Base-by-base conservation (phyloP, 2,329 filamentous ascomycete species). In the Blumeria graminis region DNA sequence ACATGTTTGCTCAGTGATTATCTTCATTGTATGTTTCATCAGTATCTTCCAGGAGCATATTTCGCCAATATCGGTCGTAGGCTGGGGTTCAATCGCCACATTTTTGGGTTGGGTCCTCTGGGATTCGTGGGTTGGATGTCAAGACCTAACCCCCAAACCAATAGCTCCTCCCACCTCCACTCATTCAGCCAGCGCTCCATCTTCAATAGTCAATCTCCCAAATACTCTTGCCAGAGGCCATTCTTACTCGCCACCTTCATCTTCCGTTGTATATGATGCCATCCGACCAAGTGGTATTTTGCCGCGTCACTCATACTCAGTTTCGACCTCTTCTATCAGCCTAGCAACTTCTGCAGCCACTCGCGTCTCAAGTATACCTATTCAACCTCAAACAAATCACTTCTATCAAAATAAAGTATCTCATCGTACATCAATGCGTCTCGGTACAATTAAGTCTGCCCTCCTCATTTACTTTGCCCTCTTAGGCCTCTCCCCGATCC, bases 11-110 rank as follows among this genome's bases (percentile, higher is more conserved):
- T 93, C 87, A 7, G 89, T 96, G 59, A 84, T 85, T 56, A 90
- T 98, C 57, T 98, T 96, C 66, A 78, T 94, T 59, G 89, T 90
- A 61, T 94, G 86, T 69, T 98, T 98, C 66, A 81, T 89, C 14
- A 87, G 81, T 56, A 98, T 98, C 59, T 85, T 85, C 62, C 81
- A 90, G 63, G 81, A 89, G 62, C 79, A 87, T 41, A 80, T 95
- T n/a, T 88, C 84, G 36, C 89, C 90, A 1, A 80, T 93, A n/a
- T 81, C 86, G 0, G 81, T 96, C 3, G 88, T 93, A 11, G 82
- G 84, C 60, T 88, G 84, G 76, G 85, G 86, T 51, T 94, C 82
- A 64, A 73, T 86, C 45, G 81, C 81, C 18, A 95, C 90, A 0
- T 80, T 93, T 41, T 69, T 90, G 16, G 89, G 89, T 13, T 98